Evolutionary conservation across 2,329 filamentous ascomycete genomes (phyloP).

Genomic region (Thermothelomyces thermophilus): DNA sequence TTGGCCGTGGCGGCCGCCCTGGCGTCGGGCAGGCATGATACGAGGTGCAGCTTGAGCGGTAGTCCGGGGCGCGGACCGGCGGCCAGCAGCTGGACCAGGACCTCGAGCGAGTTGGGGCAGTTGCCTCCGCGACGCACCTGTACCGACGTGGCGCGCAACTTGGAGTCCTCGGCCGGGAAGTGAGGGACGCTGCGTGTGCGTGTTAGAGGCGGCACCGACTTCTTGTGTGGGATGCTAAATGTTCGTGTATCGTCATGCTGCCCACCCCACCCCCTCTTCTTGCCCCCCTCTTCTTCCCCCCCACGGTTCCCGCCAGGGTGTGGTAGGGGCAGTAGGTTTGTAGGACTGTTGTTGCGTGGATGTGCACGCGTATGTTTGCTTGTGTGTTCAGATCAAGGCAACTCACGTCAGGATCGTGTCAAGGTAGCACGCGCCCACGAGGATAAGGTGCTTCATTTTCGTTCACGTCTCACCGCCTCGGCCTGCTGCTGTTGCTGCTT

Average conservation of each 20-base stretch:
- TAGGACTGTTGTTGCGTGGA: neutral
- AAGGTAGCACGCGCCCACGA: conserved; percentile 62
- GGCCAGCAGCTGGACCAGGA: conserved; percentile 56
- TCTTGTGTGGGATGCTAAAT: neutral
- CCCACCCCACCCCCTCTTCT: too few relatives aligned
- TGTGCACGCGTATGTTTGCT: neutral
- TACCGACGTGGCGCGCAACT: conserved; percentile 58
- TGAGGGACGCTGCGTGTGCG: conserved; percentile 47
- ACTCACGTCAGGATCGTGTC: conserved; percentile 62
- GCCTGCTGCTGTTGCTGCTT: neutral
- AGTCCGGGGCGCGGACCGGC: conserved; percentile 22
- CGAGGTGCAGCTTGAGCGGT: conserved; percentile 33
- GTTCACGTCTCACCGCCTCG: conserved; percentile 9
- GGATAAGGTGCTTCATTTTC: conserved; percentile 52
- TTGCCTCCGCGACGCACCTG: conserved; percentile 63
- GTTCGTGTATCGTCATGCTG: too few relatives aligned
- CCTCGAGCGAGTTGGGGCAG: conserved; percentile 63
- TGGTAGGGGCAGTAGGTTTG: too few relatives aligned
- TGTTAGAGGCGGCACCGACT: neutral
- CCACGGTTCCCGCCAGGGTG: too few relatives aligned
- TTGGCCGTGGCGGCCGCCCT: conserved; percentile 44
- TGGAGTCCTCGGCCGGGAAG: conserved; percentile 65
- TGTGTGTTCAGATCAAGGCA: conserved; percentile 8
- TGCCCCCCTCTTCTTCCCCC: too few relatives aligned
- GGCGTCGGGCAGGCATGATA: conserved; percentile 48